Conservation (phyloP, 192 early-diverging fungal species). For the Chytriomyces sp. region DNA sequence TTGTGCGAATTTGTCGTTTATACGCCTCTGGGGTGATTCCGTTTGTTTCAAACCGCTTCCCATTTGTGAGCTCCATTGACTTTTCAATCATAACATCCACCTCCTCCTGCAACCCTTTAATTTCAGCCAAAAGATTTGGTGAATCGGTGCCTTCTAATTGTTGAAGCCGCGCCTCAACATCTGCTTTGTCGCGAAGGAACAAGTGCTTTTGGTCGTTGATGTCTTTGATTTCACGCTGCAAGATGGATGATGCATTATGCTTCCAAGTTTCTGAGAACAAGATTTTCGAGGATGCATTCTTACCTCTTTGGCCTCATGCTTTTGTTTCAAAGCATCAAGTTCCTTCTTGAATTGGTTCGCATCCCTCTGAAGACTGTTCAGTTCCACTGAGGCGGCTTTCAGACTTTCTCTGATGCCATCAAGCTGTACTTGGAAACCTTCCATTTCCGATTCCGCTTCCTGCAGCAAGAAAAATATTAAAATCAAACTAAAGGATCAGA, state of each 20-base stretch:
- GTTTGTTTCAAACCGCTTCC: constrained; percentile 4
- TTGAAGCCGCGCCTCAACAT: background rate
- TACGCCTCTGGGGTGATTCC: background rate
- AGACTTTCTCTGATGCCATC: constrained; percentile 2
- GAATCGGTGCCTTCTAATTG: background rate
- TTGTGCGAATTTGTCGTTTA: background rate
- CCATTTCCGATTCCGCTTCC: constrained; percentile 34
- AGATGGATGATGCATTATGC: background rate
- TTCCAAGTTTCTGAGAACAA: background rate
- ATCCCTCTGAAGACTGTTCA: constrained; percentile 15
- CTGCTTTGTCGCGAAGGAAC: background rate
- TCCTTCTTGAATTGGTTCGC: constrained; percentile 29
- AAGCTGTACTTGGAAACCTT: constrained; percentile 4
- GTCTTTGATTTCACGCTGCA: background rate
- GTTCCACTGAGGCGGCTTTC: background rate
- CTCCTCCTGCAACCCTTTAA: constrained; percentile 2
- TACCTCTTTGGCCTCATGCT: constrained; percentile 17
- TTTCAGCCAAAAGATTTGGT: background rate
- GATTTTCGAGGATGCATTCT: background rate
- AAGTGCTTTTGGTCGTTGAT: background rate
- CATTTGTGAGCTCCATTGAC: constrained; percentile 14
- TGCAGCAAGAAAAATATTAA: constrained; percentile 25
- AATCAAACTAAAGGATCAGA: background rate
- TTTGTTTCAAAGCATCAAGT: constrained; percentile 24
- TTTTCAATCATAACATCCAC: background rate